Conservation (phyloP, 495 filamentous ascomycete genomes). For the Aspergillus cavernicola region DNA sequence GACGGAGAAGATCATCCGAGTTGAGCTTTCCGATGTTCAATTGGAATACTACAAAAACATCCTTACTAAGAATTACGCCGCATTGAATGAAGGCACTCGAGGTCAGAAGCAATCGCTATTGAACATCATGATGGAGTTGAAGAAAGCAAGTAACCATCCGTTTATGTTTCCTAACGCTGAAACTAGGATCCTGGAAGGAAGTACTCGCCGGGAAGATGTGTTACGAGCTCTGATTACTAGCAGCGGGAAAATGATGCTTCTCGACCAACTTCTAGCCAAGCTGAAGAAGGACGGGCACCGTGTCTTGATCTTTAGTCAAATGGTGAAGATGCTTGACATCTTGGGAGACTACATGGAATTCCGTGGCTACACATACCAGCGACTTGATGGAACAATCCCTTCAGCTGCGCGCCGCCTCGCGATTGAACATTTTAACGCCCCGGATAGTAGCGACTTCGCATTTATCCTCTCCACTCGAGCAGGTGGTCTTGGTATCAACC, state of each 20-base stretch:
- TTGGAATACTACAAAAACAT: slow-evolving; percentile 99
- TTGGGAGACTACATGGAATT: slow-evolving; percentile 87
- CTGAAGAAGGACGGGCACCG: slow-evolving; percentile 87
- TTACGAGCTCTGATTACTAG: slow-evolving; percentile 88
- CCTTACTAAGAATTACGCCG: slow-evolving; percentile 91
- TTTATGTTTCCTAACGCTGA: slow-evolving; percentile 96
- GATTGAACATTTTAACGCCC: slow-evolving; percentile 97
- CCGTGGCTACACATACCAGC: slow-evolving; percentile 86
- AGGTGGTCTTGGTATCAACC: slow-evolving; percentile 93
- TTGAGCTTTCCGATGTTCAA: slow-evolving; percentile 92
- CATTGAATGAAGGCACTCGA: slow-evolving; percentile 80
- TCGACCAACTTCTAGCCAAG: slow-evolving; percentile 89
- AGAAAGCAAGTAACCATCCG: slow-evolving; percentile 97
- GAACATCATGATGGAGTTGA: slow-evolving; percentile 99
- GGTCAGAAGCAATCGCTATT: slow-evolving; percentile 91
- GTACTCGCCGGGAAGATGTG: slow-evolving; percentile 76
- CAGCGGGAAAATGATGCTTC: slow-evolving; percentile 98
- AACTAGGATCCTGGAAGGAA: slow-evolving; percentile 74
- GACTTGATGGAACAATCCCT: slow-evolving; percentile 91
- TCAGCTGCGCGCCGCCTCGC: slow-evolving; percentile 79
- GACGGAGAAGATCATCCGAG: slow-evolving; percentile 96
- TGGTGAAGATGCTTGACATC: slow-evolving; percentile 98
- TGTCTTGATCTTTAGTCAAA: slow-evolving; percentile 97
- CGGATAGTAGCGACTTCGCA: slow-evolving; percentile 89
- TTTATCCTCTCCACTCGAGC: slow-evolving; percentile 94